phyloP scores from a whole-genome alignment of 2,329 filamentous ascomycete species.

The Alternaria solani region DNA sequence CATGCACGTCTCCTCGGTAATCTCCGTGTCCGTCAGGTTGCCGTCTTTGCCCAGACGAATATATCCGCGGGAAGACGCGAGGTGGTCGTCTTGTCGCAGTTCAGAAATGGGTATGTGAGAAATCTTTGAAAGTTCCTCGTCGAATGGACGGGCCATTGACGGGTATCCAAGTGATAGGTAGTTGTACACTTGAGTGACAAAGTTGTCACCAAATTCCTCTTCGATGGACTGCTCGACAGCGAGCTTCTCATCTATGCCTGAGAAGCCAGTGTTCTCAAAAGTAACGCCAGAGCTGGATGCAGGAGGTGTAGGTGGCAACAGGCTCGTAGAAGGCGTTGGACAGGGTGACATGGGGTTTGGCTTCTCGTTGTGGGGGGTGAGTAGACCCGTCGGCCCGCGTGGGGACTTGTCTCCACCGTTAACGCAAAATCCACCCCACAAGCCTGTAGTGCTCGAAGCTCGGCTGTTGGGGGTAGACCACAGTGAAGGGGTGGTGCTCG shows the following conservation, averaged over 20 bases:
- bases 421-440: conserved; percentile 79
- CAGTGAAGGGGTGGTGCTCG: conserved; percentile 44
- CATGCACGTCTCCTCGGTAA: conserved; percentile 63
- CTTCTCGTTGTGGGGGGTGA: conserved; percentile 56
- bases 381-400: conserved; percentile 57
- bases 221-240: conserved; percentile 58
- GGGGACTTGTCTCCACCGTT: conserved; percentile 51
- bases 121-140: conserved; percentile 85
- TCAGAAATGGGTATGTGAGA: conserved; percentile 73
- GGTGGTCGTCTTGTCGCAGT: conserved; percentile 74
- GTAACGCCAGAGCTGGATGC: conserved; percentile 36
- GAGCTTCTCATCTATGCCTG: conserved; percentile 54
- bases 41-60: conserved; percentile 64
- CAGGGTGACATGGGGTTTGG: conserved; percentile 54
- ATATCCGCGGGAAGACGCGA: conserved; percentile 73
- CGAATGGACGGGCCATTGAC: conserved; percentile 80
- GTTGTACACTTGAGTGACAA: conserved; percentile 96
- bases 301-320: conserved; percentile 50
- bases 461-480: conserved; percentile 52
- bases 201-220: conserved; percentile 79
- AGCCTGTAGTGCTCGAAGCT: conserved; percentile 66
- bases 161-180: conserved; percentile 94
- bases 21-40: conserved; percentile 60
- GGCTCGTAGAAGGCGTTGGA: conserved; percentile 44
- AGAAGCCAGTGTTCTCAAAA: conserved; percentile 43